A percentile compares a stretch with the other conserved stretches of the same genome.
Conservation (phyloP, 2,329 filamentous ascomycete species). For the Periconia digitata region DNA sequence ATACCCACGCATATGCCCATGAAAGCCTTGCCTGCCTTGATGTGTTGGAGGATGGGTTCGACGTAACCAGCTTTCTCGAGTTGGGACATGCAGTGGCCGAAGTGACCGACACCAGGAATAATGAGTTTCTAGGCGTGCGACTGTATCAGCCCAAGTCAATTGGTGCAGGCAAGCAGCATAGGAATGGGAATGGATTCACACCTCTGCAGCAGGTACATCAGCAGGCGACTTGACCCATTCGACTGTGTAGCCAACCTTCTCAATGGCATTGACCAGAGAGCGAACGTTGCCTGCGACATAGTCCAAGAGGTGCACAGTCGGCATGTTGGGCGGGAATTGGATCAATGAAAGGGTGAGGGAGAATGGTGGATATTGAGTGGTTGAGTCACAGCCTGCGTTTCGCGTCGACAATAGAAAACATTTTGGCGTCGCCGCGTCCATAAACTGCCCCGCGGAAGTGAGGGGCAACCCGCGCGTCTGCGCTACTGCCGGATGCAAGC, state of each 20-base stretch:
- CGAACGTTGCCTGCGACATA: constrained; percentile 97
- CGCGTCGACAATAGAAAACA: not conserved
- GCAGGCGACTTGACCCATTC: constrained; percentile 87
- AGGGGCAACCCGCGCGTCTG: constrained; percentile 6
- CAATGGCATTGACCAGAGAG: constrained; percentile 95
- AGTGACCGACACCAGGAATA: constrained; percentile 94
- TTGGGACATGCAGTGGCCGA: constrained; percentile 90
- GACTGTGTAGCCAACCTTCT: constrained; percentile 89
- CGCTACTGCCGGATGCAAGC: not conserved
- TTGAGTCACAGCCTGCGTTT: not conserved
- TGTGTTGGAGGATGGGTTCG: constrained; percentile 79
- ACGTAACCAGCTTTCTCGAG: constrained; percentile 80
- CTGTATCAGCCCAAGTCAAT: constrained; percentile 41
- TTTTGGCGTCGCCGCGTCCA: too few species aligned
- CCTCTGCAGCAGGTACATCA: constrained; percentile 83
- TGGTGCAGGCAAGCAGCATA: constrained; percentile 10
- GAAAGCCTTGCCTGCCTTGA: constrained; percentile 90
- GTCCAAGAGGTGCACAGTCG: constrained; percentile 77
- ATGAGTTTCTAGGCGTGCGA: constrained; percentile 73
- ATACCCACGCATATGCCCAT: constrained; percentile 97
- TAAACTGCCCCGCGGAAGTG: constrained; percentile 10
- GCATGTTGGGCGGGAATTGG: constrained; percentile 54
- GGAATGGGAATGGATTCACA: constrained; percentile 43
- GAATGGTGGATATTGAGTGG: constrained; percentile 12
- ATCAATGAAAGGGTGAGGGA: not conserved